phyloP scores from a whole-genome alignment of 139 green algal species.

The Bryopsis sp. region DNA sequence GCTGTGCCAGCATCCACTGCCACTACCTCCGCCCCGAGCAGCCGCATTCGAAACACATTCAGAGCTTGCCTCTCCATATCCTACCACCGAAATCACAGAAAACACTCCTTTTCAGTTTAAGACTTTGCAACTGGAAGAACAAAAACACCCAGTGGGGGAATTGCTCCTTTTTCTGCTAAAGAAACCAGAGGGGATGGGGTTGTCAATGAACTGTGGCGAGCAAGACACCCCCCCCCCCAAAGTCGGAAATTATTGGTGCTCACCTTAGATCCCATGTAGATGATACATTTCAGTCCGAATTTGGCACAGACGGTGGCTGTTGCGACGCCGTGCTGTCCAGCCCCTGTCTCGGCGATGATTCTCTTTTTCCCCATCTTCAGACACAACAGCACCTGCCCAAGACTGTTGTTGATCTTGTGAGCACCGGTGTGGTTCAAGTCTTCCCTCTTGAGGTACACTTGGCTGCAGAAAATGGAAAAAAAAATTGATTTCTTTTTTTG shows the following conservation, averaged over 20 bases:
- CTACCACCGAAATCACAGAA: slow-evolving; percentile 21
- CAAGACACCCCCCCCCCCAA: too few species aligned
- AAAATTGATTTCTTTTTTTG: too few species aligned
- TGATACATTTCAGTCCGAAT: slow-evolving; percentile 89
- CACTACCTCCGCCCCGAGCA: slow-evolving; percentile 88
- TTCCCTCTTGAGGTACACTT: slow-evolving; percentile 98
- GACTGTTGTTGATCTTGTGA: slow-evolving; percentile 99
- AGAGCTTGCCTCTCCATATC: slow-evolving; percentile 96
- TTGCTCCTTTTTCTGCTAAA: too few species aligned
- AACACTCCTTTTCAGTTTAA: slow-evolving; percentile 17
- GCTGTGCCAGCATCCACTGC: slow-evolving; percentile 82
- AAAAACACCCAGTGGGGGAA: neutral
- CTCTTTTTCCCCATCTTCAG: slow-evolving; percentile 89
- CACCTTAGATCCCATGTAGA: slow-evolving; percentile 97
- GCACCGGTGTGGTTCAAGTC: slow-evolving; percentile 99
- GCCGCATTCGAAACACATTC: slow-evolving; percentile 98
- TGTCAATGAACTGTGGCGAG: too few species aligned
- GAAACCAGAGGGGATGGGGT: too few species aligned
- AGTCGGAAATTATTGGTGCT: neutral
- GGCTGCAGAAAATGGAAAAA: slow-evolving; percentile 12
- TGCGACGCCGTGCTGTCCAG: slow-evolving; percentile 95
- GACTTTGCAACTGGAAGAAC: neutral
- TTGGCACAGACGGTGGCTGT: slow-evolving; percentile 95
- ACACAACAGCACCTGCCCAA: slow-evolving; percentile 86
- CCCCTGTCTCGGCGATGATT: slow-evolving; percentile 98